Percentiles rank a stretch among this genome's conserved stretches.
phyloP scores from a whole-genome alignment of 2,329 filamentous ascomycete genomes.

The Botrytis byssoidea region DNA sequence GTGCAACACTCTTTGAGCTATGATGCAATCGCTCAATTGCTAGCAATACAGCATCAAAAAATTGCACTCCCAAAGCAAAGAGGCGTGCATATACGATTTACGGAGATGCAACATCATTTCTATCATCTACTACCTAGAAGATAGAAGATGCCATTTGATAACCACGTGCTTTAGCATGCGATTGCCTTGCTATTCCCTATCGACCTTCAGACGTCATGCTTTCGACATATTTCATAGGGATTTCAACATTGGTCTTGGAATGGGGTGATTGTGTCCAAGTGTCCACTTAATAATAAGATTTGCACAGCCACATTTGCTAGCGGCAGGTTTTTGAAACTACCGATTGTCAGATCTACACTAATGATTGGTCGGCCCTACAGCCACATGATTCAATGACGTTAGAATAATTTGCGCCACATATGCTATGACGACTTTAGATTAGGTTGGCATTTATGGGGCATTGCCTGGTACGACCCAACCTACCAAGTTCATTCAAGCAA shows the following conservation, averaged over 20 bases:
- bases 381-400: neutral
- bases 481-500: neutral
- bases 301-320: neutral
- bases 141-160: neutral
- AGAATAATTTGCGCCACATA: neutral
- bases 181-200: neutral
- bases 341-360: neutral
- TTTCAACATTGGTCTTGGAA: slow-evolving; percentile 1
- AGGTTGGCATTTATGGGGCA: neutral
- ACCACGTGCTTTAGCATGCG: neutral
- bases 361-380: slow-evolving; percentile 13
- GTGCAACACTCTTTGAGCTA: neutral
- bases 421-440: slow-evolving; percentile 19
- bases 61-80: neutral
- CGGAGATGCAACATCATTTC: neutral
- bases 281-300: neutral
- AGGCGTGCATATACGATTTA: neutral
- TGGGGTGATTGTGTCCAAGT: neutral
- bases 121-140: neutral
- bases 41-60: neutral
- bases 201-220: slow-evolving; percentile 3
- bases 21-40: neutral
- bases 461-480: neutral
- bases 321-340: neutral
- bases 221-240: neutral